Conservation (phyloP, 768 basidiomycete species). For the Pleurotus cornucopiae region DNA sequence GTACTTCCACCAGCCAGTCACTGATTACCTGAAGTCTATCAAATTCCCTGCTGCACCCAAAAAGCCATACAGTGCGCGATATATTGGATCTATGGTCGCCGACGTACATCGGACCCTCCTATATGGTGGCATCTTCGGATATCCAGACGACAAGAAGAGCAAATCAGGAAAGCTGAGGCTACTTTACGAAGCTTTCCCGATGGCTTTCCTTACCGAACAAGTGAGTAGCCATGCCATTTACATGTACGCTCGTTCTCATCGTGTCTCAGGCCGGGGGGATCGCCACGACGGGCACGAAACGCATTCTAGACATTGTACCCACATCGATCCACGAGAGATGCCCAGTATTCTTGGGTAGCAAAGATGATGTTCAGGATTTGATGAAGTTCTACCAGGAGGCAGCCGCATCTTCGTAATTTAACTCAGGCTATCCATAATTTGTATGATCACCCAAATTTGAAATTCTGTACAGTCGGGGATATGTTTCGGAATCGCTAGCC, state of each 20-base stretch:
- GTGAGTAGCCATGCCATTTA: conserved; percentile 30
- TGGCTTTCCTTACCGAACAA: conserved; percentile 94
- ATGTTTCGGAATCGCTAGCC: no score
- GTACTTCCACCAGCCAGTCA: conserved; percentile 85
- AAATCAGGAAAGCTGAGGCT: conserved; percentile 93
- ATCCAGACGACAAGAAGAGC: conserved; percentile 97
- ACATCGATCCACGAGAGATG: conserved; percentile 88
- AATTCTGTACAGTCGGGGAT: no score
- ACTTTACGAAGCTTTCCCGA: conserved; percentile 97
- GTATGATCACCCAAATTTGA: no score
- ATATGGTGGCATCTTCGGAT: conserved; percentile 98
- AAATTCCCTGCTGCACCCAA: conserved; percentile 81
- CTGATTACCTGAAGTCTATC: conserved; percentile 83
- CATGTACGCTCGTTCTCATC: conserved; percentile 7
- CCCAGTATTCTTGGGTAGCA: conserved; percentile 89
- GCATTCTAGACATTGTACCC: conserved; percentile 88
- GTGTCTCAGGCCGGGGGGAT: conserved; percentile 81
- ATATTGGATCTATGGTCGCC: conserved; percentile 99
- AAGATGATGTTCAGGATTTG: conserved; percentile 89
- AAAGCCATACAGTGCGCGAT: conserved; percentile 83
- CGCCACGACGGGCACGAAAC: conserved; percentile 91
- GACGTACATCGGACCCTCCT: conserved; percentile 95
- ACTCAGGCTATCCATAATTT: no score
- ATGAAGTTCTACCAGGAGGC: conserved; percentile 75
- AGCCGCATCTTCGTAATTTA: conserved; percentile 12